Percentiles rank a stretch among this genome's conserved stretches.
Conservation (phyloP, 192 early-diverging fungal species). For the Dimargaris xerosporica region DNA sequence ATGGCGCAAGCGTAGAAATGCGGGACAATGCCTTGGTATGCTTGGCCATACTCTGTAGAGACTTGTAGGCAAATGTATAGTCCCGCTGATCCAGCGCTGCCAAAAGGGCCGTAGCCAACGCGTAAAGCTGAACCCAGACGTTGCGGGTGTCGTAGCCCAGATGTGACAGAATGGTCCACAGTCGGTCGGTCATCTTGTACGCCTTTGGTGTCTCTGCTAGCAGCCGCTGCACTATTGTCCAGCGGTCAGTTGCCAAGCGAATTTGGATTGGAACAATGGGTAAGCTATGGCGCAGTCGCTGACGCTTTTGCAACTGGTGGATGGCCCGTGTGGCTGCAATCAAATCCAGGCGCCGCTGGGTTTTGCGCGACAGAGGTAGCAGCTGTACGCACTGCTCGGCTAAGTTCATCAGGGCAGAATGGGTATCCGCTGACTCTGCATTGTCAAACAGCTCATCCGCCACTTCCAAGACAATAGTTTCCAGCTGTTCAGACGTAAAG, state of each 20-base stretch:
- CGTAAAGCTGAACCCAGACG: neutral
- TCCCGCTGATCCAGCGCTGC: neutral
- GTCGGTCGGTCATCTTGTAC: constrained; percentile 13
- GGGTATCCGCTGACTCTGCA: constrained; percentile 17
- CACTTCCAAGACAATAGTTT: constrained; percentile 17
- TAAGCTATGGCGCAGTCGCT: neutral
- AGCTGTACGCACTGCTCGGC: constrained; percentile 18
- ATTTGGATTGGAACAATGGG: constrained; percentile 21
- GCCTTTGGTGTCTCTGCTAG: constrained; percentile 14
- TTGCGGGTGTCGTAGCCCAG: neutral
- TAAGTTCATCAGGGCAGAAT: constrained; percentile 13
- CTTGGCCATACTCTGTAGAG: no score
- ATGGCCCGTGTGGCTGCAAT: constrained; percentile 17
- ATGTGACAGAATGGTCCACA: neutral
- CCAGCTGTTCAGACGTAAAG: neutral
- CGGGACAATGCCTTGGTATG: no score
- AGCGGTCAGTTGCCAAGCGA: constrained; percentile 15
- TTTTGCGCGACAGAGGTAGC: neutral
- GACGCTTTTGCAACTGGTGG: neutral
- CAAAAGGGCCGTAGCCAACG: neutral
- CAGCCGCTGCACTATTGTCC: constrained; percentile 12
- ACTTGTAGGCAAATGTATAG: no score
- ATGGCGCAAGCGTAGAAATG: no score
- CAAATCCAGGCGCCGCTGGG: constrained; percentile 13
- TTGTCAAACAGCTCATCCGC: constrained; percentile 25